Conservation (phyloP, 305 asterid genomes). For the Coffea humblotiana region DNA sequence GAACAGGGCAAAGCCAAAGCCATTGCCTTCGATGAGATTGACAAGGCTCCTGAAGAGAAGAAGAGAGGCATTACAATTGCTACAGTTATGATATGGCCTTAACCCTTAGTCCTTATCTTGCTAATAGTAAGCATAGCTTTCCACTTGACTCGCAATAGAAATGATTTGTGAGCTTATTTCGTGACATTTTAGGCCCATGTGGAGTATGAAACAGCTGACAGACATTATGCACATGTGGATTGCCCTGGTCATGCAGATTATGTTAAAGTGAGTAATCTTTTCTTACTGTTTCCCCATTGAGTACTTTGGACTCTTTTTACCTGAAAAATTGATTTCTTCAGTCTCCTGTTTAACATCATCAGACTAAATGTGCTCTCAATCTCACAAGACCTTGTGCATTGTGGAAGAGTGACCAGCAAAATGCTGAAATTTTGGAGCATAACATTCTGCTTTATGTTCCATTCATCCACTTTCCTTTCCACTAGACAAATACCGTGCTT, state of each 20-base stretch:
- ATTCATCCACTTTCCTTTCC: neutral
- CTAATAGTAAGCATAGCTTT: too few species aligned
- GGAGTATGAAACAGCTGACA: conserved; percentile 81
- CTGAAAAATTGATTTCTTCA: neutral
- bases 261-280: conserved; percentile 53
- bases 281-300: neutral
- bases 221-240: conserved; percentile 97
- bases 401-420: neutral
- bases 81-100: conserved; percentile 45
- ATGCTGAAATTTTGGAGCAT: neutral
- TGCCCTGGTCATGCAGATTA: conserved; percentile 99
- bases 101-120: too few species aligned
- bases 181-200: conserved; percentile 64
- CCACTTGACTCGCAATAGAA: conserved; percentile 28
- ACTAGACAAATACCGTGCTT: too few species aligned
- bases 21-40: conserved; percentile 92
- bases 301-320: neutral
- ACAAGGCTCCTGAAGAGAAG: conserved; percentile 99
- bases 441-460: neutral
- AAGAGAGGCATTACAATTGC: conserved; percentile 98
- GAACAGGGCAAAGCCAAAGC: conserved; percentile 96
- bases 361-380: neutral
- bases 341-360: neutral
- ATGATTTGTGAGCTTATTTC: neutral
- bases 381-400: neutral